Percentiles rank a stretch among this genome's conserved stretches.
phyloP scores from a whole-genome alignment of 208 protist species.

The Leishmania amazonensis region DNA sequence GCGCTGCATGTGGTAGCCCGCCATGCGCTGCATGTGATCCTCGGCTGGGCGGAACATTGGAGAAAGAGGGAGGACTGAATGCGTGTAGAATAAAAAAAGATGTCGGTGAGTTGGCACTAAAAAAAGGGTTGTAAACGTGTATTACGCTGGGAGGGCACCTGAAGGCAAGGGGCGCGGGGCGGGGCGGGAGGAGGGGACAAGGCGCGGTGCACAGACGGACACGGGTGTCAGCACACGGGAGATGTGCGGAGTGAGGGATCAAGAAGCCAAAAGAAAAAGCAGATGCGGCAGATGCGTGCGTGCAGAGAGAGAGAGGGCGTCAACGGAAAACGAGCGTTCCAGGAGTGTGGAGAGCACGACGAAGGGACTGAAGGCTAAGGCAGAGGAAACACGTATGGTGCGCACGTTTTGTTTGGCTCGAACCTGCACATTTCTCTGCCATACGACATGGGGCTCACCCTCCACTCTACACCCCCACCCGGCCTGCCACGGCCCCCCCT shows the following conservation, averaged over 20 bases:
- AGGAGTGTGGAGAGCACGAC: too few species aligned
- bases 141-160: not conserved
- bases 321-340: not conserved
- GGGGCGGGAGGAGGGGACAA: not conserved
- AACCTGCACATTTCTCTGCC: too few species aligned
- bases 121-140: not conserved
- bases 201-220: not conserved
- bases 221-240: not conserved
- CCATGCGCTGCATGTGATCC: slow-evolving; percentile 29
- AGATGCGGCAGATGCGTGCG: not conserved
- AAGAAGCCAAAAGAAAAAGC: not conserved
- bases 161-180: not conserved
- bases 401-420: not conserved
- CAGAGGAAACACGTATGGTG: not conserved
- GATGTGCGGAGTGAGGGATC: not conserved
- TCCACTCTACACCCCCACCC: not conserved
- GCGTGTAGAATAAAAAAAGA: not conserved
- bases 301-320: not conserved
- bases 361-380: too few species aligned
- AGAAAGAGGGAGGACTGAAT: not conserved
- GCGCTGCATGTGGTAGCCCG: slow-evolving; percentile 33
- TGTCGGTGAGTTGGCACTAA: too few species aligned
- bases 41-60: slow-evolving; percentile 34
- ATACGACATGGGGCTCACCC: too few species aligned
- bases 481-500: too few species aligned